These are phyloP conservation scores for Aspergillus spinulosporus DNA, from an alignment of 2,329 filamentous ascomycete genomes.

Conservation along the genomic window DNA sequence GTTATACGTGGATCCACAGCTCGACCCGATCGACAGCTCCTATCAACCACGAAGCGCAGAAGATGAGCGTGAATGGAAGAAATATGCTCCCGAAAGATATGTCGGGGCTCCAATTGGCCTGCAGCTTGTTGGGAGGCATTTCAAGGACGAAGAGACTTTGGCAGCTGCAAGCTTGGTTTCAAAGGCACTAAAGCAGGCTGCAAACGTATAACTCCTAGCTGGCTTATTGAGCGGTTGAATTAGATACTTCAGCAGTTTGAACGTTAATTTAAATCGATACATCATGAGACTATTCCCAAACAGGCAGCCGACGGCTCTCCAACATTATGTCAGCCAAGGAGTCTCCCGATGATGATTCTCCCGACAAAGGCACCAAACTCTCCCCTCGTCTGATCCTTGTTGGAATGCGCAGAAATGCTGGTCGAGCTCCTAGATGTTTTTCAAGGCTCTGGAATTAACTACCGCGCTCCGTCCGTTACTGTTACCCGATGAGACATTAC, in stretches of 20 bases:
- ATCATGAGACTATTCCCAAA: conserved; percentile 7
- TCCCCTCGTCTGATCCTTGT: conserved; percentile 11
- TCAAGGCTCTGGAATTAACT: conserved; percentile 92
- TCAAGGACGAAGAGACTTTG: conserved; percentile 55
- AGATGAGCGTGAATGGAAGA: conserved; percentile 36
- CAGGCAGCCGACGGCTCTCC: background rate
- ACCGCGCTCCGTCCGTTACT: conserved; percentile 92
- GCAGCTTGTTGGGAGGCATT: conserved; percentile 52
- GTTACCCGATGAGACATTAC: conserved; percentile 86
- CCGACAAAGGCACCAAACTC: background rate
- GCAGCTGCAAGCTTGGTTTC: conserved; percentile 33
- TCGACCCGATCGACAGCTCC: conserved; percentile 26
- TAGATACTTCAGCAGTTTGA: background rate
- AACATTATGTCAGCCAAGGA: conserved; percentile 14
- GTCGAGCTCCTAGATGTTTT: conserved; percentile 75
- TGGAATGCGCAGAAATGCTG: conserved; percentile 24
- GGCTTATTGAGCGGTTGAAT: background rate
- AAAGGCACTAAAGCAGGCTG: background rate
- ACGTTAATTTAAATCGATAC: background rate
- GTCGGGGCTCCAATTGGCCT: conserved; percentile 51
- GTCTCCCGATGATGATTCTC: background rate
- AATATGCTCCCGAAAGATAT: conserved; percentile 35
- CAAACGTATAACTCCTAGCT: background rate
- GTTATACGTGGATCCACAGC: conserved; percentile 26
- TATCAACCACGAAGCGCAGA: conserved; percentile 28